Evolutionary conservation across 1,139 yeast species (phyloP).

Genomic region (Geotrichum reessii): DNA sequence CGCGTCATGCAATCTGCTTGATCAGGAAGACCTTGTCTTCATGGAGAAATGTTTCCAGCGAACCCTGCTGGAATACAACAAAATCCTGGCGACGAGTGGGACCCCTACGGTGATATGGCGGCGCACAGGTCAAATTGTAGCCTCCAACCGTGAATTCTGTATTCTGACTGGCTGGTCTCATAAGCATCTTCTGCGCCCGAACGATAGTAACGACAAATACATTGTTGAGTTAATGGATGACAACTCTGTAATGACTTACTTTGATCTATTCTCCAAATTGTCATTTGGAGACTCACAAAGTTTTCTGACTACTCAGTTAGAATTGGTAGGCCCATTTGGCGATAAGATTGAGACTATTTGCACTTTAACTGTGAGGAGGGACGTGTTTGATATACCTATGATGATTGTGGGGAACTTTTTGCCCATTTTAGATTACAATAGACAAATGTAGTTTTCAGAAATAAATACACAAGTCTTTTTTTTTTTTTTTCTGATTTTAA

Average conservation of each 20-base stretch:
- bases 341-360: conserved; percentile 59
- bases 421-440: not conserved
- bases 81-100: conserved; percentile 72
- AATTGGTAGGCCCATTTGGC: conserved; percentile 54
- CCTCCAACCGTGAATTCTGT: conserved; percentile 85
- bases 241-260: conserved; percentile 78
- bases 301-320: conserved; percentile 75
- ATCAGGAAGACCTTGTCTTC: conserved; percentile 82
- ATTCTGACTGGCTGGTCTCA: conserved; percentile 57
- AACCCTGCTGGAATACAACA: conserved; percentile 77
- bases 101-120: conserved; percentile 97
- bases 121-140: conserved; percentile 87
- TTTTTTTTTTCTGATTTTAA: not conserved
- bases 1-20: conserved; percentile 80
- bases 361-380: conserved; percentile 65
- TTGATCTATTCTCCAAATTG: conserved; percentile 71
- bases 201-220: conserved; percentile 43
- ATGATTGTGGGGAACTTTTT: not conserved
- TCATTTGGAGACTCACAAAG: conserved; percentile 92
- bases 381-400: not conserved
- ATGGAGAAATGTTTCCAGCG: conserved; percentile 94
- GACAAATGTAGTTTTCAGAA: not conserved
- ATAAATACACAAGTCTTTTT: not conserved
- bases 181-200: conserved; percentile 35
- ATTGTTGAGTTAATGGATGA: conserved; percentile 88